phyloP scores from a whole-genome alignment of 257 asterid genomes.

The Lycium barbarum region DNA sequence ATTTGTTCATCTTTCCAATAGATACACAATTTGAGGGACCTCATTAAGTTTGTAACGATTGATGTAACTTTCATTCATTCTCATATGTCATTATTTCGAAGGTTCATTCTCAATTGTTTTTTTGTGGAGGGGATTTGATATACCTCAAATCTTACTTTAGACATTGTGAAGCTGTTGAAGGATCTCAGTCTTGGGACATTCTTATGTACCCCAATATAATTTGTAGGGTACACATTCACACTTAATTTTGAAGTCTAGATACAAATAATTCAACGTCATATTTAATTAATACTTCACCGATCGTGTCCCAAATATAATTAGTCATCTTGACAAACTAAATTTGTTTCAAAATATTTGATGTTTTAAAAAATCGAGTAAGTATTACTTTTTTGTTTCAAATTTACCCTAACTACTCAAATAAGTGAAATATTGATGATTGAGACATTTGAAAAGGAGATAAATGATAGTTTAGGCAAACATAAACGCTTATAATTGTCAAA shows the following conservation, averaged over 20 bases:
- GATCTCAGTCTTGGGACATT: conserved; percentile 15
- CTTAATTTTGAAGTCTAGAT: conserved; percentile 15
- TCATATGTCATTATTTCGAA: neutral
- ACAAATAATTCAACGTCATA: neutral
- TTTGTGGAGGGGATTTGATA: neutral
- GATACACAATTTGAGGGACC: neutral
- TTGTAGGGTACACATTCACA: conserved; percentile 7
- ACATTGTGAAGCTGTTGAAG: conserved; percentile 19
- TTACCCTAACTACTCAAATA: neutral
- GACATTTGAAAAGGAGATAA: neutral
- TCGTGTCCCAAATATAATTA: neutral
- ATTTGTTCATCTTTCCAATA: neutral
- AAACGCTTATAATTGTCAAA: no score
- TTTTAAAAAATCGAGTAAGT: neutral
- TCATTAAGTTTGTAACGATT: neutral
- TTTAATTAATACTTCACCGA: neutral
- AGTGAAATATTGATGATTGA: neutral
- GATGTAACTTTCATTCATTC: neutral
- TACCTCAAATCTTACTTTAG: conserved; percentile 11
- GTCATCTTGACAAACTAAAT: neutral
- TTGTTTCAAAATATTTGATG: neutral
- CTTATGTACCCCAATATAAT: conserved; percentile 5
- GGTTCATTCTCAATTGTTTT: neutral
- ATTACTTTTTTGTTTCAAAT: neutral
- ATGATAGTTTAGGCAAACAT: neutral